A percentile compares a stretch with the other conserved stretches of the same genome.
phyloP scores from a whole-genome alignment of 768 basidiomycete species.

The Gymnopilus dilepis region DNA sequence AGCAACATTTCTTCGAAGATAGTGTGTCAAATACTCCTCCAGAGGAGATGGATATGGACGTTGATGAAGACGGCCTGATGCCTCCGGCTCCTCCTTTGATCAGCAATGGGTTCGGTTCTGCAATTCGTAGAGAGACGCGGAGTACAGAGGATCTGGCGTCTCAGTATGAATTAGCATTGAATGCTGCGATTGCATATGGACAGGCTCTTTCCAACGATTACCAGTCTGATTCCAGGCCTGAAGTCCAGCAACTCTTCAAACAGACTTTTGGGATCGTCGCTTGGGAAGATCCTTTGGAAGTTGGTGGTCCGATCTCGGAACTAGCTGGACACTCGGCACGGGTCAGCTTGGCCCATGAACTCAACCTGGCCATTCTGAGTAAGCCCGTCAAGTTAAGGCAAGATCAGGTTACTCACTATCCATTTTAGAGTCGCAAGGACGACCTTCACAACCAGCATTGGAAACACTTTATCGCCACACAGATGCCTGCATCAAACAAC shows the following conservation, averaged over 20 bases:
- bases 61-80: conserved; percentile 44
- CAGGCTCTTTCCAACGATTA: conserved; percentile 73
- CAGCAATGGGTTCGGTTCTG: conserved; percentile 11
- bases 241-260: conserved; percentile 70
- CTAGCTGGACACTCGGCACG: conserved; percentile 74
- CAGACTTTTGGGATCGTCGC: conserved; percentile 82
- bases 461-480: conserved; percentile 83
- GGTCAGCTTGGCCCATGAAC: conserved; percentile 69
- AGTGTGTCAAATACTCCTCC: conserved; percentile 34
- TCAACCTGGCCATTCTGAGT: conserved; percentile 87
- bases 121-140: neutral
- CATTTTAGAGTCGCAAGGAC: conserved; percentile 73
- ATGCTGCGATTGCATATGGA: conserved; percentile 74
- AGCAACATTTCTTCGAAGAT: conserved; percentile 31
- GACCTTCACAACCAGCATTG: conserved; percentile 70
- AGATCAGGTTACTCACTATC: conserved; percentile 12
- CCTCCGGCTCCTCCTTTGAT: conserved; percentile 27
- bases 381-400: conserved; percentile 29
- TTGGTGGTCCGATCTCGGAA: conserved; percentile 66
- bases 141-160: conserved; percentile 27
- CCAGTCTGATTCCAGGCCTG: conserved; percentile 62
- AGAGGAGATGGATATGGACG: conserved; percentile 67
- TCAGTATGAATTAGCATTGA: conserved; percentile 63
- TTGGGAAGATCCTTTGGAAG: conserved; percentile 74
- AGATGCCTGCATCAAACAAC: conserved; percentile 67